Conservation (phyloP, 1,284 basidiomycete genomes). For the Retiboletus flavoniger region DNA sequence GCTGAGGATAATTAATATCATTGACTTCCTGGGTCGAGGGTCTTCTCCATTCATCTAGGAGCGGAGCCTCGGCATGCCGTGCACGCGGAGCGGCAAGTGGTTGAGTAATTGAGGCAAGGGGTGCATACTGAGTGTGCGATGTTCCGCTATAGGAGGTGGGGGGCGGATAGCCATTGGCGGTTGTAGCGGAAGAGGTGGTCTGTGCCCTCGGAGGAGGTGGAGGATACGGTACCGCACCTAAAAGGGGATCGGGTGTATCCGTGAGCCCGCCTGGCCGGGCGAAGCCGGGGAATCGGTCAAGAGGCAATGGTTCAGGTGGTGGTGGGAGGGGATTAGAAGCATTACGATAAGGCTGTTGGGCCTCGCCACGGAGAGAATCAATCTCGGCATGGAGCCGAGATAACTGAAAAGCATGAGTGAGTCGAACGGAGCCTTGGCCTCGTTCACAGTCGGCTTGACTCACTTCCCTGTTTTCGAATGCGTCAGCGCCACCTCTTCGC, state of each 20-base stretch:
- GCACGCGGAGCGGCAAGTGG: constrained; percentile 21
- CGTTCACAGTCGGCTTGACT: constrained; percentile 17
- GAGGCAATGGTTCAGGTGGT: constrained; percentile 47
- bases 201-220: constrained; percentile 26
- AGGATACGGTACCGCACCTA: constrained; percentile 29
- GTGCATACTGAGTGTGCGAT: constrained; percentile 15
- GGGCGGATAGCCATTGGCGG: constrained; percentile 14
- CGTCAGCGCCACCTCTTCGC: constrained; percentile 14
- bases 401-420: constrained; percentile 29
- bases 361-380: constrained; percentile 25
- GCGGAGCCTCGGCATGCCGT: constrained; percentile 24
- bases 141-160: constrained; percentile 9
- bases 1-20: constrained; percentile 4
- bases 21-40: constrained; percentile 14
- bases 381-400: constrained; percentile 35
- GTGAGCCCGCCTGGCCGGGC: constrained; percentile 30
- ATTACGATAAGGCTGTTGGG: constrained; percentile 21
- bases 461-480: constrained; percentile 30
- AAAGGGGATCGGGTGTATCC: constrained; percentile 18
- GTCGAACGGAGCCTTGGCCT: constrained; percentile 15
- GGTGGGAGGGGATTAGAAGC: constrained; percentile 45
- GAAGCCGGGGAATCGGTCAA: constrained; percentile 41
- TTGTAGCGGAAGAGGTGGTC: neutral
- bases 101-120: constrained; percentile 14
- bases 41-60: constrained; percentile 21